Conservation (phyloP, 306 rosid genomes). For the Leucaena leucocephala region DNA sequence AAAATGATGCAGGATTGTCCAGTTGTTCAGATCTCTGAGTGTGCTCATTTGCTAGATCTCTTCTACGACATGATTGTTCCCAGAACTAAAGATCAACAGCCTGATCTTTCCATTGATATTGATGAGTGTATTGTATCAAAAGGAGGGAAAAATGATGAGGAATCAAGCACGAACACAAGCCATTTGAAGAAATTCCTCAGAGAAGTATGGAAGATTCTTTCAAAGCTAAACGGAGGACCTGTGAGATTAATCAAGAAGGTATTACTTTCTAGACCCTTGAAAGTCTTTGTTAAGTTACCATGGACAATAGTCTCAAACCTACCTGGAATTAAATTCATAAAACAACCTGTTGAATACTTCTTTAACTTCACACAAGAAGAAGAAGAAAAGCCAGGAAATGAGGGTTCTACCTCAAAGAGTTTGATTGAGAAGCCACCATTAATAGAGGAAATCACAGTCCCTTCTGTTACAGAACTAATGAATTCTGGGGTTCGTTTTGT, state of each 20-base stretch:
- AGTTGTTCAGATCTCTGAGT: conserved; percentile 38
- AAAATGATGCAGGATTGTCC: conserved; percentile 34
- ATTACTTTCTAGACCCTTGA: background rate
- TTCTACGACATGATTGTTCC: conserved; percentile 49
- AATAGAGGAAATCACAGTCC: conserved; percentile 73
- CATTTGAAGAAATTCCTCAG: conserved; percentile 28
- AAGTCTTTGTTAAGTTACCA: background rate
- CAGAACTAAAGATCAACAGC: conserved; percentile 18
- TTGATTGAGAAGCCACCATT: conserved; percentile 52
- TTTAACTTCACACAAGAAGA: conserved; percentile 29
- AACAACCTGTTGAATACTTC: conserved; percentile 41
- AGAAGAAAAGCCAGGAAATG: conserved; percentile 21
- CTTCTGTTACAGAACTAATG: conserved; percentile 56
- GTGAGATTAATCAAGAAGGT: conserved; percentile 35
- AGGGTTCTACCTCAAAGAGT: background rate
- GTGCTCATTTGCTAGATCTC: conserved; percentile 59
- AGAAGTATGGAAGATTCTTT: conserved; percentile 44
- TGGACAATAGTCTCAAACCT: conserved; percentile 40
- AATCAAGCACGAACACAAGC: background rate
- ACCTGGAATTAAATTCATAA: conserved; percentile 51
- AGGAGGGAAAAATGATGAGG: background rate
- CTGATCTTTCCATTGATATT: conserved; percentile 7
- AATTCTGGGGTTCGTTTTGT: conserved; percentile 52
- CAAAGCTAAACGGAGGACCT: conserved; percentile 45
- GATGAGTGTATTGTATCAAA: conserved; percentile 4